Base-by-base conservation (phyloP, 768 basidiomycete genomes). In the Calocera cornea region DNA sequence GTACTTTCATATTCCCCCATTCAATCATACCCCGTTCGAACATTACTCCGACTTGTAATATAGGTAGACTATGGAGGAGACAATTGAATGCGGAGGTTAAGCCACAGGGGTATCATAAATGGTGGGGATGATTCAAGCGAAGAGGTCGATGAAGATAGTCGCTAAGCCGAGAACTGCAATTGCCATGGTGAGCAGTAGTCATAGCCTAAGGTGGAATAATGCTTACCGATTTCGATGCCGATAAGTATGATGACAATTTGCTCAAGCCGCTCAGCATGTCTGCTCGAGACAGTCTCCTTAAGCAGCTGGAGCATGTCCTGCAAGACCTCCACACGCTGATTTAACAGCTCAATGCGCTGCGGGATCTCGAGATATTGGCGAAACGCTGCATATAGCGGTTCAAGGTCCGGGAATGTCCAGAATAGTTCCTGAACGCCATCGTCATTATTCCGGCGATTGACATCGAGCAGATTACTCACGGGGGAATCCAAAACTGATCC, bases 401-500 rank as follows among this genome's bases (percentile, higher is more conserved):
- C 93, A 24, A 97, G 80, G 79, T 97, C 95, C 27, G 95, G 95
- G 75, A 87, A 97, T 93, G 77, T 65, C 44, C 31, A 65, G n/a
- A 70, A 67, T 2, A 70, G 66, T 31, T 65, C 65, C 41, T 65
- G 64, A 63, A 41, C 66, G 40, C 68, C 66, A 22, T 38, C 27
- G 64, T 44, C 41, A 12, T 38, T 66, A 64, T 47, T 17, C 7
- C 7, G 5, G 44, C 16, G 8, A 47, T 8, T 24, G n/a, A 47
- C 19, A 24, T 8, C 8, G 5, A 17, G 24, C 7, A 8, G 24
- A 5, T 8, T 14, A 47, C 89, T 72, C 75, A 92, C 91, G 31
- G 94, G 94, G 36, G 93, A 92, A 80, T 97, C 94, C 49, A 97
- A 79, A n/a, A 97, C 94, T 34, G 93, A 95, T 60, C 95, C 95